Evolutionary conservation across 139 green algal genomes (phyloP).

Genomic region (Chlorella sp.): DNA sequence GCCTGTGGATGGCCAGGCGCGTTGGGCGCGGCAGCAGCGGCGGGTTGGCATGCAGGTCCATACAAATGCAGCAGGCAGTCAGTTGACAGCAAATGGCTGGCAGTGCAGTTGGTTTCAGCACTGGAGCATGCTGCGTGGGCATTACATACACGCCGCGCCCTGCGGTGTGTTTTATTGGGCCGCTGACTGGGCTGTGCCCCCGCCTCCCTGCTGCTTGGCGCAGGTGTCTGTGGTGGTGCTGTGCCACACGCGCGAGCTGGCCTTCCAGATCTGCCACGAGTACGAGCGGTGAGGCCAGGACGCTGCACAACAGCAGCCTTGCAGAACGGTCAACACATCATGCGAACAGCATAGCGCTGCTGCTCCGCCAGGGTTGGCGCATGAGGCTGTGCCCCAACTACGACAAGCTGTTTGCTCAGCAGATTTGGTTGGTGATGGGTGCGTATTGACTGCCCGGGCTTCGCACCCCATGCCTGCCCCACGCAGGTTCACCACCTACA

Average conservation of each 20-base stretch:
- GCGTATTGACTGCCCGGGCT: too few species aligned
- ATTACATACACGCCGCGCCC: neutral
- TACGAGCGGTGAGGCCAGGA: constrained; percentile 76
- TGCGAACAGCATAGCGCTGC: too few species aligned
- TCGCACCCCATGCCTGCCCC: too few species aligned
- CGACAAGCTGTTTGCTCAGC: too few species aligned
- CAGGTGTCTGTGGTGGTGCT: constrained; percentile 87
- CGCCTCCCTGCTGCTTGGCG: neutral
- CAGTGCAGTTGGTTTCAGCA: neutral
- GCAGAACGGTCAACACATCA: too few species aligned
- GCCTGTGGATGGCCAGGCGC: constrained; percentile 59
- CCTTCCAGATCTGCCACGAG: constrained; percentile 99
- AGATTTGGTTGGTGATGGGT: too few species aligned
- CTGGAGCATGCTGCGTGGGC: neutral
- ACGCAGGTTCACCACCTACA: constrained; percentile 78
- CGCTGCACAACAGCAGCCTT: too few species aligned
- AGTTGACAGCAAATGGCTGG: neutral
- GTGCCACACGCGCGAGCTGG: constrained; percentile 99
- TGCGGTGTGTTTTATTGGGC: neutral
- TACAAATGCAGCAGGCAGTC: too few species aligned
- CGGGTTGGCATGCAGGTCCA: too few species aligned
- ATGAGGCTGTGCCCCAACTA: too few species aligned
- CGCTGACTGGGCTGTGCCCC: neutral
- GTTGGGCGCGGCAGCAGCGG: neutral
- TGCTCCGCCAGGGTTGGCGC: too few species aligned